Base-by-base conservation (phyloP, 2,329 filamentous ascomycete species). In the Lachnellula subtilissima region DNA sequence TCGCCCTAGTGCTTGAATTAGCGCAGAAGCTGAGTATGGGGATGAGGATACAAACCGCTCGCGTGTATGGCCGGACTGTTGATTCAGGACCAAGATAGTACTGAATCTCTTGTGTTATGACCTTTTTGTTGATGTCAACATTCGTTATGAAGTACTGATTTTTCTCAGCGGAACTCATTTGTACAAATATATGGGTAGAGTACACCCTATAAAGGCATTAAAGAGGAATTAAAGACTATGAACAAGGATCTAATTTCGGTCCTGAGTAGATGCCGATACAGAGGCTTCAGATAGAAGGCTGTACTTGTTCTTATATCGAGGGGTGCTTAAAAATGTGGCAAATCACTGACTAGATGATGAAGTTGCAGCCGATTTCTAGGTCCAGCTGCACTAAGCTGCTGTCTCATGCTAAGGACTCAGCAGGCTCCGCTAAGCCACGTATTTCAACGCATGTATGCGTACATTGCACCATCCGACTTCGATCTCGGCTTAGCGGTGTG, bases 121-220 rank as follows among this genome's bases (percentile, higher is more conserved):
- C 76, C 61, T 78, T 83, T 64, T 81, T 83, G 70, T 82, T 79
- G 65, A 84, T 84, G 55, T 83, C 80, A 58, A 77, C 70, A 57
- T 81, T 76, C 14, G 80, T 79, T 57, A 84, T 83, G 81, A 81
- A 85, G 70, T 83, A 85, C 65, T 74, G 76, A 69, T 84, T 84
- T 73, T 81, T 76, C 49, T 67, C 60, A 5, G 49, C 50, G 52
- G 58, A 65, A 62, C 65, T 63, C 67, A 69, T 69, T 52, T 28
- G 50, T 28, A 53, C 48, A 51, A 59, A 53, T 19, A 56, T 60
- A 59, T 61, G 42, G 45, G 55, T 57, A 22, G 12, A 56, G 22
- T 11, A 23, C 55, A 51, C 49, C 42, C 46, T 53, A 61, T 50
- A 54, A 48, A 56, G 52, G 60, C 52, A 62, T 61, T 17, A 46